Evolutionary conservation across 805 yeast species (phyloP), one percentile per base, ranked within the genome.

Genomic region (Saccharomycopsis selenospora): DNA sequence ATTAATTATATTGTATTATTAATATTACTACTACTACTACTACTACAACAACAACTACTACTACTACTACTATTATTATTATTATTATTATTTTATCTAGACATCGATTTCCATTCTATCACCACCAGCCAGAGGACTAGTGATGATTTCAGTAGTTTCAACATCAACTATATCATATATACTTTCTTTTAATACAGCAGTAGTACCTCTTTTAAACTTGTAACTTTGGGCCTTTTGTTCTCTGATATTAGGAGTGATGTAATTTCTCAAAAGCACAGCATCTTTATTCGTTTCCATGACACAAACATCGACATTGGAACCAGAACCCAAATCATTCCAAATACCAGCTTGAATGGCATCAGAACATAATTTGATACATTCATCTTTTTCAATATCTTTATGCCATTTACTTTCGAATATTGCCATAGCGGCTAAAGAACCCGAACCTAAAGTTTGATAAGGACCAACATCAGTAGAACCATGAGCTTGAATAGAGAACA

Each of bases 271-370:
- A 48, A 91, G 73, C 53, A 75, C 79, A 7, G 98, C 96, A 65
- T 87, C 95, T 63, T 86, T 80, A 54, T 93, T 96, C 38, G 77
- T 70, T 68, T 91, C 97, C 95, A 93, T 88, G 14, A 93, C 98
- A 72, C 98, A 93, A 54, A 93, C 72, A 65, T 93, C 99, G 30
- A 93, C 98, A 62, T 93, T 93, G 25, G 99, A 93, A 64, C 99
- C 99, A 1, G 98, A 91, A 44, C 99, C 99, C 62, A 91, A 77
- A 73, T 93, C 99, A 67, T 93, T 93, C 96, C 96, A 93, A 61
- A 93, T 91, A 77, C 99, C 99, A 14, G 96, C 88, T 68, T 87
- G 86, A 61, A 93, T 93, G 23, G 98, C 98, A 57, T 86, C 89
- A 2, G 96, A 72, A 53, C 96, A 91, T 47, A 93, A 73, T 57